Conservation (phyloP, 2,329 filamentous ascomycete species). For the Gaeumannomyces tritici region DNA sequence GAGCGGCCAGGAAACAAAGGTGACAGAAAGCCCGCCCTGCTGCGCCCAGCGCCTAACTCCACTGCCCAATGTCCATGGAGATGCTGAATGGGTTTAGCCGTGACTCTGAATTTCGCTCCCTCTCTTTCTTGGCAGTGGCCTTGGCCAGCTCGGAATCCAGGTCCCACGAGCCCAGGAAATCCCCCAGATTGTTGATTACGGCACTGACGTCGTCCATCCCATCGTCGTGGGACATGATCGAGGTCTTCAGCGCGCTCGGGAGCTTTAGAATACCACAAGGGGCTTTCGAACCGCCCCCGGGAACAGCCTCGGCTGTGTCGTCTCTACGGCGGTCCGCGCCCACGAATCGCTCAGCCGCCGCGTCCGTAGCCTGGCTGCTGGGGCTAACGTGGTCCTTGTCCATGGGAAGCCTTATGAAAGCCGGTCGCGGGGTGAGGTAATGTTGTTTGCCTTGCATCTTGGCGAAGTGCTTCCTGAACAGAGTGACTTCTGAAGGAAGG, state of each 20-base stretch:
- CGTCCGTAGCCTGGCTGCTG: slow-evolving; percentile 29
- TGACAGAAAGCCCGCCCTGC: not conserved
- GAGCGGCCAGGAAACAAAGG: not conserved
- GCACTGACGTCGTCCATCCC: slow-evolving; percentile 31
- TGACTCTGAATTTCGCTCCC: slow-evolving; percentile 6
- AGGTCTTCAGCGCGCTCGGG: not conserved
- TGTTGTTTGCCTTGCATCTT: not conserved
- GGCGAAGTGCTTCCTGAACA: slow-evolving; percentile 3
- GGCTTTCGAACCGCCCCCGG: not conserved
- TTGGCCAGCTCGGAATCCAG: slow-evolving; percentile 25
- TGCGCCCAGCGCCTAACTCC: not conserved
- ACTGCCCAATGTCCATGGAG: not conserved
- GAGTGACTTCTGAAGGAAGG: not conserved
- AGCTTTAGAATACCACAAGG: not conserved
- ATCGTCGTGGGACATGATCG: not conserved
- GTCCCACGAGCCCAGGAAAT: slow-evolving; percentile 31
- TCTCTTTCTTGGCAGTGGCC: slow-evolving; percentile 11
- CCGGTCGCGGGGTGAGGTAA: not conserved
- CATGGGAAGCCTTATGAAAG: not conserved
- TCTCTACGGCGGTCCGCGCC: slow-evolving; percentile 27
- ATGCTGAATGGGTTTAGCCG: not conserved
- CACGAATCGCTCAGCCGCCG: slow-evolving; percentile 40
- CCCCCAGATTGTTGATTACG: slow-evolving; percentile 34
- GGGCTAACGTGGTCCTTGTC: not conserved
- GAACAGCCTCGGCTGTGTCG: not conserved